Evolutionary conservation across 148 eudicot genomes (phyloP), one percentile per base, ranked within the genome.

Genomic region (Heliosperma pusillum): DNA sequence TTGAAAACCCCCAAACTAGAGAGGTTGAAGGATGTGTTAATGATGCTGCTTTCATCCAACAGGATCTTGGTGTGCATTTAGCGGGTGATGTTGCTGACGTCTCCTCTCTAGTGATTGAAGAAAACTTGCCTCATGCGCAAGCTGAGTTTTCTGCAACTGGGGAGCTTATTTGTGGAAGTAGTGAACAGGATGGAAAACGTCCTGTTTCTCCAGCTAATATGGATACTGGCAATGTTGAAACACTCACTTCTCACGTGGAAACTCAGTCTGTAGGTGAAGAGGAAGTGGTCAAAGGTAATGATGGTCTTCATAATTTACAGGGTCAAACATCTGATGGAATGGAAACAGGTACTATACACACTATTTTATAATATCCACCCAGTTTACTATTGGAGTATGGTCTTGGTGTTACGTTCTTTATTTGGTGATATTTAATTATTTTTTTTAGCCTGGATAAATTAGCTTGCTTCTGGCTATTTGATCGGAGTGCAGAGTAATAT

Each of bases 271-370:
- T 65, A 19, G 75, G 78, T 44, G 53, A 65, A 27, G 85, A 72
- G 63, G 77, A 79, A 66, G 82, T 52, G 66, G 52, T 36, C 33
- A 63, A 74, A 78, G 81, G 58, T 75, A 77, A 76, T 29, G 45
- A 75, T 44, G 42, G 21, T 33, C 20, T 59, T 79, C 73, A 69
- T 62, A 69, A 72, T 24, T 70, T 78, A 58, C 84, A 87, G 78
- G 70, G 27, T 69, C 79, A 72, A 33, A 61, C 59, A 71, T 22
- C 81, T 69, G 61, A 60, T 4, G 47, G 19, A 59, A 55, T 62
- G 40, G 72, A 72, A 74, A 52, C 84, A 77, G 89, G 92, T 92
- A 83, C 44, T 40, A 22, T 22, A 76, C 72, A 15, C 71, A 69
- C 17, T 30, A 11, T 57, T 75, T 63, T 26, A 11, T 70, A 40